A percentile compares a stretch with the other conserved stretches of the same genome.
phyloP scores from a whole-genome alignment of 1,284 basidiomycete genomes.

The Sanghuangporus sanghuang region DNA sequence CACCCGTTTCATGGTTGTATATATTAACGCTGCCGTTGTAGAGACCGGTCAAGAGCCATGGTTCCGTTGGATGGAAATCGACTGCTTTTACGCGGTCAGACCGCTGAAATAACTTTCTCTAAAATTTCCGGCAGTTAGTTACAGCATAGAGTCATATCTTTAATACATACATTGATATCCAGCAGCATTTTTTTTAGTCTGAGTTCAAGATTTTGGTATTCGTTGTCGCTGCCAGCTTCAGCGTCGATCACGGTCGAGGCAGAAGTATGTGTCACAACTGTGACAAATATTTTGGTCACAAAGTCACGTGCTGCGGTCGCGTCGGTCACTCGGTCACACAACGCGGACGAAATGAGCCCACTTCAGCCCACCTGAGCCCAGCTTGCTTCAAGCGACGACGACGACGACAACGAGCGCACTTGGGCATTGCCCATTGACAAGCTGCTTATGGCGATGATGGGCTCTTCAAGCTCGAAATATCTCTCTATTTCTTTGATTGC shows the following conservation, averaged over 20 bases:
- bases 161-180: constrained; percentile 14
- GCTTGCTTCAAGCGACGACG: not conserved
- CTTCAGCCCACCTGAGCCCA: not conserved
- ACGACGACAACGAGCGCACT: not conserved
- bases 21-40: constrained; percentile 98
- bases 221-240: not conserved
- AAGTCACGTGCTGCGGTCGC: not conserved
- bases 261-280: not conserved
- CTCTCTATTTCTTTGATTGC: constrained; percentile 51
- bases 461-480: constrained; percentile 22
- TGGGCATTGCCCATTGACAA: not conserved
- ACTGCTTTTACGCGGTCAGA: constrained; percentile 97
- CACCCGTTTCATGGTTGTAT: constrained; percentile 95
- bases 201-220: not conserved
- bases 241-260: not conserved
- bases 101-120: constrained; percentile 91
- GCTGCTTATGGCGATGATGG: not conserved
- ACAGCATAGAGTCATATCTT: not conserved
- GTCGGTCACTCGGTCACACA: not conserved
- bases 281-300: not conserved
- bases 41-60: constrained; percentile 80
- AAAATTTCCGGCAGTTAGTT: constrained; percentile 11
- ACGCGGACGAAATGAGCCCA: not conserved
- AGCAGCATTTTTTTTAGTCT: constrained; percentile 9
- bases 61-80: constrained; percentile 97